These are phyloP conservation scores for Mucor circinelloides DNA, from an alignment of 371 early-diverging fungal genomes.

Conservation along the genomic window DNA sequence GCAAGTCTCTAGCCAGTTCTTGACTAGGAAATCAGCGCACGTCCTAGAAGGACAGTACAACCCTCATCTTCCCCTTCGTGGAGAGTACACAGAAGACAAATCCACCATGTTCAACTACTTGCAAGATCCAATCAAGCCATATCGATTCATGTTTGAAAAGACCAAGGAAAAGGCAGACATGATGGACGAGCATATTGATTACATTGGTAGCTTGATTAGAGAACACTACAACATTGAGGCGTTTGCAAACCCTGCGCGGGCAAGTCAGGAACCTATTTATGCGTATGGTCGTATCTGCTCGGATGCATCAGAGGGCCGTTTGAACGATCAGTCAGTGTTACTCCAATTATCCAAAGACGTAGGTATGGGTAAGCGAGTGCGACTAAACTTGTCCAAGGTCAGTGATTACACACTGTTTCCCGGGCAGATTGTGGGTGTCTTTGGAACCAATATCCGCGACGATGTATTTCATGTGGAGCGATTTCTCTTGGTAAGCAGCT, in stretches of 20 bases:
- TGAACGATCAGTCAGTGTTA: constrained; percentile 71
- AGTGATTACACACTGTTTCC: constrained; percentile 69
- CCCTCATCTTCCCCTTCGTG: constrained; percentile 11
- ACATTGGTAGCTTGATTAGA: constrained; percentile 59
- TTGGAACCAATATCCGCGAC: constrained; percentile 43
- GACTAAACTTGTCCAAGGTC: constrained; percentile 58
- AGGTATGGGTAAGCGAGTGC: constrained; percentile 75
- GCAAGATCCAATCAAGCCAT: constrained; percentile 59
- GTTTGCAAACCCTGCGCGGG: constrained; percentile 66
- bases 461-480: constrained; percentile 24
- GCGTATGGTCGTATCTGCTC: constrained; percentile 75
- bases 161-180: constrained; percentile 69
- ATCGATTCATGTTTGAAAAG: constrained; percentile 91
- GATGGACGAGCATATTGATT: constrained; percentile 75
- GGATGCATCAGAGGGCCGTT: constrained; percentile 57
- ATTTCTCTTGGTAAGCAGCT: constrained; percentile 21
- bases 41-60: constrained; percentile 40
- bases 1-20: constrained; percentile 11
- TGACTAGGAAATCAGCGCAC: constrained; percentile 26
- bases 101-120: constrained; percentile 32
- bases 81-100: not conserved
- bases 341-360: constrained; percentile 77
- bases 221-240: constrained; percentile 46
- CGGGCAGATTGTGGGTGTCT: constrained; percentile 66
- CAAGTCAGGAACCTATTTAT: constrained; percentile 44